phyloP scores from a whole-genome alignment of 495 filamentous ascomycete genomes.

The Cryomyces minteri region DNA sequence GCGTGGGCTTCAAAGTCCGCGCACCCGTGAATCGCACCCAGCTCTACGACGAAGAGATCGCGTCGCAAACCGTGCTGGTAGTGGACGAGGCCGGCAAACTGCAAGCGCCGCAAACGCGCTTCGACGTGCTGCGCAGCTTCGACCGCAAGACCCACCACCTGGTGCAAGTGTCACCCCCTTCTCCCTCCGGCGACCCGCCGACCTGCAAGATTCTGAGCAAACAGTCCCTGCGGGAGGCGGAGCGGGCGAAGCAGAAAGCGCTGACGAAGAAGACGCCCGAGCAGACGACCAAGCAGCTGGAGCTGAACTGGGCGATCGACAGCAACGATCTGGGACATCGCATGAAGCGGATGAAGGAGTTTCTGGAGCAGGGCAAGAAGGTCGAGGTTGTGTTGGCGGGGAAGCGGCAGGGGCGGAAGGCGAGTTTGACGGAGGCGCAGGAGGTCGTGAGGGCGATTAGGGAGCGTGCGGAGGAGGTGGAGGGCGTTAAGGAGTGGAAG shows the following conservation, averaged over 20 bases:
- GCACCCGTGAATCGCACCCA: constrained; percentile 2
- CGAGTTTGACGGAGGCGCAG: constrained; percentile 12
- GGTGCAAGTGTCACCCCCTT: constrained; percentile 30
- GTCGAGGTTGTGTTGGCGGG: constrained; percentile 18
- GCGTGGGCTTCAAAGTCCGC: not conserved
- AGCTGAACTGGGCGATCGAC: constrained; percentile 73
- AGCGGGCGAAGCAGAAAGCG: constrained; percentile 16
- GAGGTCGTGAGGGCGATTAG: constrained; percentile 10
- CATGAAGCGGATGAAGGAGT: constrained; percentile 12
- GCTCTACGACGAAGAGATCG: constrained; percentile 12
- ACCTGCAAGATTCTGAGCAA: constrained; percentile 51
- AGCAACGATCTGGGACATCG: constrained; percentile 16
- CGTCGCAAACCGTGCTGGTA: constrained; percentile 2
- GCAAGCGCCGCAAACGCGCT: constrained; percentile 19
- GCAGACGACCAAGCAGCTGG: constrained; percentile 42
- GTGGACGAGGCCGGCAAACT: constrained; percentile 13
- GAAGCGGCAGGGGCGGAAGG: constrained; percentile 16
- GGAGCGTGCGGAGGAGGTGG: constrained; percentile 5
- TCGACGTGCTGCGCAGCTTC: constrained; percentile 35
- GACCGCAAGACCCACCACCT: constrained; percentile 33
- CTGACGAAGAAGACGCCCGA: constrained; percentile 6
- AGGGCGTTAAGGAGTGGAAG: constrained; percentile 10
- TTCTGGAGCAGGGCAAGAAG: constrained; percentile 18
- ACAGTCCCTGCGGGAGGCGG: constrained; percentile 20
- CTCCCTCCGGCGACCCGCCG: constrained; percentile 15